Percentiles rank a stretch among this genome's conserved stretches.
phyloP scores from a whole-genome alignment of 208 protist genomes.

The Crithidia sp. region DNA sequence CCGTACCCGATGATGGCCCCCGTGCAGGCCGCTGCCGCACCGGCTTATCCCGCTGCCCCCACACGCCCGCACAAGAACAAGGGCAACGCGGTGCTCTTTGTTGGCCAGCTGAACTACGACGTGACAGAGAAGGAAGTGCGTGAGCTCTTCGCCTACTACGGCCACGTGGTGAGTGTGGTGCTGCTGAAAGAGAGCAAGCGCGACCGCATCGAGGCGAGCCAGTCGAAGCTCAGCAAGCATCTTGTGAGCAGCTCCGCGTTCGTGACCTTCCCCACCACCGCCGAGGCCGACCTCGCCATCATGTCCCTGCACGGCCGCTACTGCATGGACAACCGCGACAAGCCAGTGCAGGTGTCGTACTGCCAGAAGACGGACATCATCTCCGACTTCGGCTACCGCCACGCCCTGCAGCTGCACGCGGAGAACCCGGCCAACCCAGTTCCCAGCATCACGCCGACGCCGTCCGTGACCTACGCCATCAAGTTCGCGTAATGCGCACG shows the following conservation, averaged over 20 bases:
- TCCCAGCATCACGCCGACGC: constrained; percentile 23
- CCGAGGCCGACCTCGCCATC: constrained; percentile 66
- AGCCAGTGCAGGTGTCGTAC: constrained; percentile 57
- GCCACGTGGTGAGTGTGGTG: constrained; percentile 42
- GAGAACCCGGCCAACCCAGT: constrained; percentile 69
- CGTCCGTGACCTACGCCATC: constrained; percentile 27
- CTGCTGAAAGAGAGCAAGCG: constrained; percentile 42
- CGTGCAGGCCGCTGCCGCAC: constrained; percentile 2
- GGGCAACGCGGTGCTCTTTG: constrained; percentile 41
- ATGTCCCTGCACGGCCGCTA: constrained; percentile 50
- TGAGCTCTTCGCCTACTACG: constrained; percentile 42
- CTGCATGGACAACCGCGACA: constrained; percentile 55
- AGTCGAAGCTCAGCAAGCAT: constrained; percentile 25
- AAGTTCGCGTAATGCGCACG: constrained; percentile 23
- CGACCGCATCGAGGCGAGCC: constrained; percentile 4
- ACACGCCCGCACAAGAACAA: constrained; percentile 25
- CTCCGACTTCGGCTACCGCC: constrained; percentile 57
- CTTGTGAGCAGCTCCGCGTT: constrained; percentile 51
- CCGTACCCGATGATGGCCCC: constrained; percentile 5
- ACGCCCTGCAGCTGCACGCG: constrained; percentile 53
- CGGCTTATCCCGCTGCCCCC: constrained; percentile 10
- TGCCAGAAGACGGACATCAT: neutral
- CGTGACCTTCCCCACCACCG: constrained; percentile 45
- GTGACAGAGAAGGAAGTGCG: constrained; percentile 42
- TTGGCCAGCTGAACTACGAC: constrained; percentile 49